Conservation (phyloP, 2,329 filamentous ascomycete genomes). For the Fusarium udum region DNA sequence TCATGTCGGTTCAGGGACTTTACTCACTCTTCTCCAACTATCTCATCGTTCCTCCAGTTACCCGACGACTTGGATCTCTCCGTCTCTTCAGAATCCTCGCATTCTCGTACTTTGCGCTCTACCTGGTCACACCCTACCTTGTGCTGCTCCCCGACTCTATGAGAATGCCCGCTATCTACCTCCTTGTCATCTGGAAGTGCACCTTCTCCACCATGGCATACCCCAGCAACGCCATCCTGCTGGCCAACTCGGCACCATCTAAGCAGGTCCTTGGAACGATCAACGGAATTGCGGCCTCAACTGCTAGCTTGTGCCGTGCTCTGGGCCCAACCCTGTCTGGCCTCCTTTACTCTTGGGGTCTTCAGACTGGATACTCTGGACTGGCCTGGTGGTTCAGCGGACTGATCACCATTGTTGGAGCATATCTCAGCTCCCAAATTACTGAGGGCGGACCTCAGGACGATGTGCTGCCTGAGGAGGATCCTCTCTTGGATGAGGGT, state of each 20-base stretch:
- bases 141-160: constrained; percentile 79
- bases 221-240: constrained; percentile 87
- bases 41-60: constrained; percentile 82
- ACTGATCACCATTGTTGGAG: constrained; percentile 77
- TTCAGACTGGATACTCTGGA: constrained; percentile 83
- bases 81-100: constrained; percentile 84
- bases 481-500: constrained; percentile 46
- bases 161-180: constrained; percentile 78
- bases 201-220: constrained; percentile 92
- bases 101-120: constrained; percentile 85
- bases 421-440: constrained; percentile 78
- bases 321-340: constrained; percentile 91
- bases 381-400: constrained; percentile 94
- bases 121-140: constrained; percentile 88
- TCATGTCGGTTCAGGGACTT: constrained; percentile 87
- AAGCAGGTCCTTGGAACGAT: constrained; percentile 87
- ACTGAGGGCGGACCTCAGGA: constrained; percentile 67
- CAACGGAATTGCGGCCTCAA: constrained; percentile 91
- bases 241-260: constrained; percentile 87
- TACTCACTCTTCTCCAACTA: constrained; percentile 91
- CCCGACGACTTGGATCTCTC: constrained; percentile 78
- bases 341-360: constrained; percentile 81
- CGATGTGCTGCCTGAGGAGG: constrained; percentile 53
- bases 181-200: constrained; percentile 88
- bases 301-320: constrained; percentile 86